Evolutionary conservation across 1,284 basidiomycete species (phyloP).

Genomic region (Meira nashicola): DNA sequence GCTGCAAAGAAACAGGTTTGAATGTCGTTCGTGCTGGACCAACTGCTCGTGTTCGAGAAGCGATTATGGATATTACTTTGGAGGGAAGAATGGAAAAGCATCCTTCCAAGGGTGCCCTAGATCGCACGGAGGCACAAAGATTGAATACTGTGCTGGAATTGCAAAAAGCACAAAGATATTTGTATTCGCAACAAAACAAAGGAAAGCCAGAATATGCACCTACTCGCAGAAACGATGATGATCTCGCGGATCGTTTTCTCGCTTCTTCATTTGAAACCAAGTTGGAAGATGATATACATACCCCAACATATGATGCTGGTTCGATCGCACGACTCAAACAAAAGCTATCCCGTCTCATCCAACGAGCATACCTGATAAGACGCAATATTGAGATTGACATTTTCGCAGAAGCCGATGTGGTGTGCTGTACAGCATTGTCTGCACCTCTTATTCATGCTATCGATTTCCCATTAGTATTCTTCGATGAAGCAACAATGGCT

Average conservation of each 20-base stretch:
- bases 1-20: conserved; percentile 61
- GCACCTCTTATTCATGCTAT: conserved; percentile 55
- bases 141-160: neutral
- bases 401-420: conserved; percentile 53
- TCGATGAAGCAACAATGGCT: conserved; percentile 93
- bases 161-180: neutral
- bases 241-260: neutral
- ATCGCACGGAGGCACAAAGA: conserved; percentile 35
- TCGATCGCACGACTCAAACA: conserved; percentile 9
- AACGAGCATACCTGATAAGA: conserved; percentile 36
- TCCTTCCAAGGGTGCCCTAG: conserved; percentile 52
- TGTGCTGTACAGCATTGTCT: conserved; percentile 52
- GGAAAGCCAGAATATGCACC: neutral
- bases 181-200: too few relatives aligned
- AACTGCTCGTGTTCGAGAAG: conserved; percentile 62
- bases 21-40: conserved; percentile 73
- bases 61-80: conserved; percentile 63
- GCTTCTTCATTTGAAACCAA: neutral
- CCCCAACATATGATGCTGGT: conserved; percentile 1
- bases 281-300: neutral
- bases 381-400: conserved; percentile 49
- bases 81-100: conserved; percentile 67
- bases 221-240: conserved; percentile 16
- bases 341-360: neutral
- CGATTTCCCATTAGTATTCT: conserved; percentile 87